Percentiles rank a stretch among this genome's conserved stretches.
These are phyloP conservation scores for Microcera coccophila DNA, from an alignment of 2,329 filamentous ascomycete species.

Conservation along the genomic window DNA sequence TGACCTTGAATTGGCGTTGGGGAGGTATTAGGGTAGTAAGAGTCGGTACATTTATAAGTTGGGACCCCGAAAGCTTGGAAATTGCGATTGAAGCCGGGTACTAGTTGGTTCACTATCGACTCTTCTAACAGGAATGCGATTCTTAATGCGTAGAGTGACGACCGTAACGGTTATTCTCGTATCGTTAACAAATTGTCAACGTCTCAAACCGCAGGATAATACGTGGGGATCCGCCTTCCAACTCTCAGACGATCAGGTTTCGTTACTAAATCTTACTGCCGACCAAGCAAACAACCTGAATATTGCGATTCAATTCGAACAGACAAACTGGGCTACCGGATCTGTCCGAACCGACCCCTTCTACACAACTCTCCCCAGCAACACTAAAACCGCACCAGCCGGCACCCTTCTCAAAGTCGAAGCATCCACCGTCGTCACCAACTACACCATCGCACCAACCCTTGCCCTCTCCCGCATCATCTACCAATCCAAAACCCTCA, in stretches of 20 bases:
- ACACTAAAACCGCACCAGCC: conserved; percentile 19
- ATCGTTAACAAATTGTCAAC: no score
- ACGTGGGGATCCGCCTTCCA: neutral
- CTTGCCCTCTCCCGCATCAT: conserved; percentile 46
- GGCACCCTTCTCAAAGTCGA: conserved; percentile 41
- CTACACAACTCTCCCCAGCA: conserved; percentile 32
- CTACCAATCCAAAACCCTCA: conserved; percentile 43
- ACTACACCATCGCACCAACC: conserved; percentile 40
- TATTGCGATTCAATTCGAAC: conserved; percentile 12
- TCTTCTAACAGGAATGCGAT: no score
- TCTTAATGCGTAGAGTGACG: no score
- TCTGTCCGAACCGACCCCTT: conserved; percentile 33
- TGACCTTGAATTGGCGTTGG: no score
- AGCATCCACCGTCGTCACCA: conserved; percentile 32
- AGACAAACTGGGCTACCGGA: conserved; percentile 11
- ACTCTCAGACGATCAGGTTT: neutral
- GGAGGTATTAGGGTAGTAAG: no score
- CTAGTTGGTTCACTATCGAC: no score
- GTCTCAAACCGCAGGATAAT: neutral
- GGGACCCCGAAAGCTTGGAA: no score
- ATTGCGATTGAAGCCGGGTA: no score
- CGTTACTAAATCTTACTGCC: neutral
- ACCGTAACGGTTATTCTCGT: no score
- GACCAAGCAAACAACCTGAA: conserved; percentile 4
- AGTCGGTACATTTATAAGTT: no score